Conservation (phyloP, 2,329 filamentous ascomycete genomes). For the Xylariaceae sp. region DNA sequence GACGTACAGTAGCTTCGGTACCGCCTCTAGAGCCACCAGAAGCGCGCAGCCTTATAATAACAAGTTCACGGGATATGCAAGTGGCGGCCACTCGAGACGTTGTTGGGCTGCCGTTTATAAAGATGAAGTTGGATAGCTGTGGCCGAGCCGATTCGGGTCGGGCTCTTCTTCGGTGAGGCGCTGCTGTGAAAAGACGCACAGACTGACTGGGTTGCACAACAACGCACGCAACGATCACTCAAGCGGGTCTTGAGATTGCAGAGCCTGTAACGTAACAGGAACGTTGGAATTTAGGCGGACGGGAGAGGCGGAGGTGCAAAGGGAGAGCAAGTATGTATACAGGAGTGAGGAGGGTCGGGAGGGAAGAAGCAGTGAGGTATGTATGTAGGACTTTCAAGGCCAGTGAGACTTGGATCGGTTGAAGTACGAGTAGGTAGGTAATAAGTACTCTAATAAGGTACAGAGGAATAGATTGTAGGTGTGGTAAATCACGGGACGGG, state of each 20-base stretch:
- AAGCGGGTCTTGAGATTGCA: background rate
- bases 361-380: background rate
- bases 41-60: conserved; percentile 16
- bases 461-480: no score
- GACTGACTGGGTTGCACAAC: conserved; percentile 18
- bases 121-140: background rate
- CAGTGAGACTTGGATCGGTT: background rate
- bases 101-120: conserved; percentile 17
- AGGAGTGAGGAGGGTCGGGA: background rate
- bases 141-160: conserved; percentile 23
- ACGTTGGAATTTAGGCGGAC: background rate
- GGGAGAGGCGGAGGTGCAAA: background rate
- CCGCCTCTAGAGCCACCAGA: conserved; percentile 22
- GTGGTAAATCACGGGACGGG: background rate
- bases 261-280: background rate
- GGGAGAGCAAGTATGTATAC: background rate
- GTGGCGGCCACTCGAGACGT: conserved; percentile 22
- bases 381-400: background rate
- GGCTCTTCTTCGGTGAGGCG: conserved; percentile 22
- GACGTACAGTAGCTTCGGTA: conserved; percentile 8
- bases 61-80: conserved; percentile 14
- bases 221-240: conserved; percentile 8
- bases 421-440: no score
- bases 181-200: conserved; percentile 16
- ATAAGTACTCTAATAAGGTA: no score